Conservation (phyloP, 495 filamentous ascomycete genomes). For the Cercophora newfieldiana region DNA sequence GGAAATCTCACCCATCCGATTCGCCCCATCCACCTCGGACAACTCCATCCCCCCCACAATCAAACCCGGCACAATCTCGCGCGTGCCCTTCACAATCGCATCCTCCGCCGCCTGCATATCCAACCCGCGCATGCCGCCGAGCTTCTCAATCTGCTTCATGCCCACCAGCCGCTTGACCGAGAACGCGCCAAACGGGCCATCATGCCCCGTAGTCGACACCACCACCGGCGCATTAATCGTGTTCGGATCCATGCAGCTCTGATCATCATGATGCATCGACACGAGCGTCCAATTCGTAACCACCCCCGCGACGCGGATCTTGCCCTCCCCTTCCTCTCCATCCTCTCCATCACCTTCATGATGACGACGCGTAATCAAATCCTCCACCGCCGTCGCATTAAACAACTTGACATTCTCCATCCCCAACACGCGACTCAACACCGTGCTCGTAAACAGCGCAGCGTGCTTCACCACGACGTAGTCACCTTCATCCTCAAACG, state of each 20-base stretch:
- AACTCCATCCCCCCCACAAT: constrained; percentile 95
- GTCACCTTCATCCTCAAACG: constrained; percentile 84
- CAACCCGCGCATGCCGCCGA: constrained; percentile 86
- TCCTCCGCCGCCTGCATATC: constrained; percentile 91
- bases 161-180: constrained; percentile 78
- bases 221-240: constrained; percentile 88
- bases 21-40: constrained; percentile 84
- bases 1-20: constrained; percentile 67
- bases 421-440: constrained; percentile 73
- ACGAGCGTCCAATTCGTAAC: constrained; percentile 95
- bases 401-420: constrained; percentile 94
- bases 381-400: constrained; percentile 89
- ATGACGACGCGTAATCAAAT: constrained; percentile 73
- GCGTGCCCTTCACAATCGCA: constrained; percentile 84
- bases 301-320: constrained; percentile 75
- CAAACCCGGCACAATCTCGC: constrained; percentile 81
- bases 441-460: constrained; percentile 83
- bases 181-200: constrained; percentile 87
- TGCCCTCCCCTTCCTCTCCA: constrained; percentile 31
- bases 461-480: constrained; percentile 93
- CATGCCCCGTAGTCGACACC: constrained; percentile 86
- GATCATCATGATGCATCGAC: constrained; percentile 79
- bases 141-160: constrained; percentile 77
- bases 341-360: constrained; percentile 11
- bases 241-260: constrained; percentile 94